Evolutionary conservation across 441 rosid genomes (phyloP).

Genomic region (Arabidopsis lyrata): DNA sequence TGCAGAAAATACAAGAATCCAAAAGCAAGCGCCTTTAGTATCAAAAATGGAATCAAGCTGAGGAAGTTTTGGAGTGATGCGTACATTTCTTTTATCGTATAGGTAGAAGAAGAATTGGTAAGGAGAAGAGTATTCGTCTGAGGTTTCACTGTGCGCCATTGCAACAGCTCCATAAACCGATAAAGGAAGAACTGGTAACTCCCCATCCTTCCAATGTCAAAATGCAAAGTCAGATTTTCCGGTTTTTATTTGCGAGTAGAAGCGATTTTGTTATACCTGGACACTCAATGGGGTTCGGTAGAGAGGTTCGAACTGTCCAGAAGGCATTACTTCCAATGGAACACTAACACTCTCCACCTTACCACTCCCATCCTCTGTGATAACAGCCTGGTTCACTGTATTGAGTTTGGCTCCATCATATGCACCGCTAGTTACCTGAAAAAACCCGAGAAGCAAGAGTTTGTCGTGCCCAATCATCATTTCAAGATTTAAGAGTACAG

Average conservation of each 20-base stretch:
- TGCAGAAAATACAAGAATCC: conserved; percentile 32
- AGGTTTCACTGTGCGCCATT: conserved; percentile 86
- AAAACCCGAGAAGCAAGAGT: background rate
- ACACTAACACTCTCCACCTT: conserved; percentile 66
- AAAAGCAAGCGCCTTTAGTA: conserved; percentile 17
- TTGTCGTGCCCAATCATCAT: background rate
- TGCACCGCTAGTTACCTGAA: conserved; percentile 82
- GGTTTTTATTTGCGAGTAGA: background rate
- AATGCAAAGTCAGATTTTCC: conserved; percentile 21
- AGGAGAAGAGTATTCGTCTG: conserved; percentile 93
- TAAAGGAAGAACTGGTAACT: conserved; percentile 89
- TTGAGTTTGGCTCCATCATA: conserved; percentile 75
- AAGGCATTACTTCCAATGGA: conserved; percentile 90
- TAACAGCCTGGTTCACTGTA: conserved; percentile 72
- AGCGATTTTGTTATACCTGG: conserved; percentile 58
- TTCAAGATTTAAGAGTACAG: conserved; percentile 14
- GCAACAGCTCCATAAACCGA: conserved; percentile 96
- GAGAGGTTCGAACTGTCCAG: conserved; percentile 94
- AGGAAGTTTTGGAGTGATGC: conserved; percentile 17
- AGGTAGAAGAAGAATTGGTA: conserved; percentile 92
- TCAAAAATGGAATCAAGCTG: background rate
- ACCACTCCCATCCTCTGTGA: conserved; percentile 62
- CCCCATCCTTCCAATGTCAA: conserved; percentile 73
- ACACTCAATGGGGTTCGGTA: conserved; percentile 79
- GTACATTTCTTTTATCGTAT: conserved; percentile 89